A percentile compares a stretch with the other conserved stretches of the same genome.
These are phyloP conservation scores for Bonia amplexicaulis DNA, from an alignment of 176 grass and related monocot genomes.

Conservation along the genomic window DNA sequence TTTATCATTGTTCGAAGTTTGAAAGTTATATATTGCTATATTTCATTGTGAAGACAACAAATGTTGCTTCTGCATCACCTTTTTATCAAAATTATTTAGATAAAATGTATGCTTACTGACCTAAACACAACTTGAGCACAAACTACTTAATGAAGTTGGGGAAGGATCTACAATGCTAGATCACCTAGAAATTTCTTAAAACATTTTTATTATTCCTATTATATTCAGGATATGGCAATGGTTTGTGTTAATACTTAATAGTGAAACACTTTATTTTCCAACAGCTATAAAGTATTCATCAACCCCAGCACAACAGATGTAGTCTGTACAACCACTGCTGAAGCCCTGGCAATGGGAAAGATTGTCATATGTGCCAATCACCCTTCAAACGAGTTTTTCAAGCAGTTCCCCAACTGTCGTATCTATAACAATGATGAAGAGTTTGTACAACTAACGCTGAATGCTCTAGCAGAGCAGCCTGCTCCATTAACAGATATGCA, in stretches of 20 bases:
- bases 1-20: not conserved
- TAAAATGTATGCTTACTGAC: not conserved
- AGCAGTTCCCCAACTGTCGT: conserved; percentile 86
- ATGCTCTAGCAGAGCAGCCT: conserved; percentile 65
- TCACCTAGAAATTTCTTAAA: not conserved
- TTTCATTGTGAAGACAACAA: not conserved
- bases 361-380: conserved; percentile 92
- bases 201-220: not conserved
- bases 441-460: conserved; percentile 70
- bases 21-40: not conserved
- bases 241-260: conserved; percentile 17
- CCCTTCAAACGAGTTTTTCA: conserved; percentile 98
- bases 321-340: conserved; percentile 84
- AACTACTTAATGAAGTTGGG: not conserved
- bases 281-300: conserved; percentile 92
- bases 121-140: not conserved
- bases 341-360: conserved; percentile 96
- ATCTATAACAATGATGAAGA: conserved; percentile 71
- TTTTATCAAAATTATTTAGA: conserved; percentile 7
- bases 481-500: conserved; percentile 58
- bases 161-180: not conserved
- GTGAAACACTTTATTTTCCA: conserved; percentile 22
- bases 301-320: conserved; percentile 97
- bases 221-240: not conserved
- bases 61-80: not conserved